Conservation (phyloP, 2,329 filamentous ascomycete genomes). For the Penicillium sp. region DNA sequence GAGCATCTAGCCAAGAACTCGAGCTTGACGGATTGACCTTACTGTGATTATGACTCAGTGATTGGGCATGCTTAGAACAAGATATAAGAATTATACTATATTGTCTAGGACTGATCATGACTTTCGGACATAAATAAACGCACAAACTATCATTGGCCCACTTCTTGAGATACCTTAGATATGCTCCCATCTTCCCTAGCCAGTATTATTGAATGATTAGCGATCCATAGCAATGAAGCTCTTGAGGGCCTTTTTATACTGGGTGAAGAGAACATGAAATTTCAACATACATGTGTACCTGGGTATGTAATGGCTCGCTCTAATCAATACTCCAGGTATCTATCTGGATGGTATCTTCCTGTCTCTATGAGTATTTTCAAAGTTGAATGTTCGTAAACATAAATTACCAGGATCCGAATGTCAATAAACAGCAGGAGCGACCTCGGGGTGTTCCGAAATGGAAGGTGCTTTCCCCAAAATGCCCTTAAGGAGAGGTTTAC, state of each 20-base stretch:
- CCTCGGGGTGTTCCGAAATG: background rate
- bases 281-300: background rate
- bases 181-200: background rate
- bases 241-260: background rate
- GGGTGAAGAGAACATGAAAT: background rate
- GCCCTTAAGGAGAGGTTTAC: background rate
- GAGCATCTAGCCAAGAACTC: background rate
- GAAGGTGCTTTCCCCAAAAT: background rate
- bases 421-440: background rate
- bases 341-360: background rate
- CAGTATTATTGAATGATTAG: background rate
- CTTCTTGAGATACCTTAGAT: too few relatives aligned
- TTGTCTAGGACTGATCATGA: background rate
- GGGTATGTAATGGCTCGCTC: too few relatives aligned
- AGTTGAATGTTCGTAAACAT: background rate
- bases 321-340: background rate
- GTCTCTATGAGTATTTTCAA: background rate
- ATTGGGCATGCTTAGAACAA: background rate
- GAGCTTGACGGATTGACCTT: background rate
- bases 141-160: too few relatives aligned
- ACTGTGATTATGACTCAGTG: background rate
- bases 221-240: background rate
- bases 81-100: background rate
- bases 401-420: background rate
- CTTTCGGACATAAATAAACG: too few relatives aligned